Conservation (phyloP, 108 stramenopile genomes). For the Cyclotella kingstonii region DNA sequence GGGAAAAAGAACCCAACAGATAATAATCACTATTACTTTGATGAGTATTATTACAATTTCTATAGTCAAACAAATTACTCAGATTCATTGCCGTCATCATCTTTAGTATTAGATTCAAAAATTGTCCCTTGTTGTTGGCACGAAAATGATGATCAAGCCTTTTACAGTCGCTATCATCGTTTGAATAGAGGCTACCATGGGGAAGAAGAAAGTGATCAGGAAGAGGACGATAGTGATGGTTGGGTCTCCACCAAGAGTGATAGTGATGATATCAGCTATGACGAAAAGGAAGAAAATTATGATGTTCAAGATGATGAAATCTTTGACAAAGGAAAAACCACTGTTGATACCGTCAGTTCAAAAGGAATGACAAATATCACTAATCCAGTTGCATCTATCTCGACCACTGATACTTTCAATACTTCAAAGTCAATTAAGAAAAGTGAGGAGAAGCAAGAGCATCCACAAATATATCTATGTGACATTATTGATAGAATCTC, state of each 20-base stretch:
- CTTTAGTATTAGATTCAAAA: too few species aligned
- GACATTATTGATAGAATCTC: conserved; percentile 84
- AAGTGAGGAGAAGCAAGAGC: conserved; percentile 13
- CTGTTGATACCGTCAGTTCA: too few species aligned
- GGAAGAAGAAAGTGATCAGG: conserved; percentile 9
- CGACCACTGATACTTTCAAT: too few species aligned
- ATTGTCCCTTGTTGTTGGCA: too few species aligned
- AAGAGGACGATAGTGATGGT: conserved; percentile 7
- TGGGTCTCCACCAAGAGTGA: conserved; percentile 30
- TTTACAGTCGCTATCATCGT: too few species aligned
- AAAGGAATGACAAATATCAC: too few species aligned
- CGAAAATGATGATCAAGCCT: neutral
- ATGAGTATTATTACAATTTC: neutral
- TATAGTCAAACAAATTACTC: neutral
- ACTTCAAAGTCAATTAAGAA: conserved; percentile 3
- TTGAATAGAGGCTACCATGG: neutral
- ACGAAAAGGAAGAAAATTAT: neutral
- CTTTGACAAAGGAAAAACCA: too few species aligned
- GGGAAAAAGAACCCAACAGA: neutral
- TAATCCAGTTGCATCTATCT: too few species aligned
- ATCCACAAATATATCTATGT: conserved; percentile 58
- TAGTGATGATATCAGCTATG: conserved; percentile 18
- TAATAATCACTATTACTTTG: neutral
- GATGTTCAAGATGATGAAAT: too few species aligned
- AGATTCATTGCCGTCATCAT: too few species aligned